These are phyloP conservation scores for Prunus yedoensis DNA, from an alignment of 331 rosid species.

Conservation along the genomic window DNA sequence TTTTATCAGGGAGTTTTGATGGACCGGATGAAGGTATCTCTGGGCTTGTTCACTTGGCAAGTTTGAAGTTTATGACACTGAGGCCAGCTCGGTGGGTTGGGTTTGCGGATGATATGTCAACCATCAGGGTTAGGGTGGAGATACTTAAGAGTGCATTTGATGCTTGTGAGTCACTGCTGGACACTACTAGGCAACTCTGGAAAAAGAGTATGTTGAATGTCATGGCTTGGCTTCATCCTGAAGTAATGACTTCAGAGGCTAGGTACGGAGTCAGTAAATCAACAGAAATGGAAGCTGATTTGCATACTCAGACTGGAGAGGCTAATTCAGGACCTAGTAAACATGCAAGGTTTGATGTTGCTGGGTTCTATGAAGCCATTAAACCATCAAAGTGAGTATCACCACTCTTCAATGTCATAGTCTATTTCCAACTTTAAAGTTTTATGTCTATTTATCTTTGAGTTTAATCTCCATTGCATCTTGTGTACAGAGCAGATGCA, in stretches of 20 bases:
- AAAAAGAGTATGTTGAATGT: constrained; percentile 84
- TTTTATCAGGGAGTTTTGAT: constrained; percentile 77
- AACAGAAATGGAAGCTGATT: constrained; percentile 50
- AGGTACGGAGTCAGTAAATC: constrained; percentile 54
- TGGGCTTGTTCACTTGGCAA: constrained; percentile 76
- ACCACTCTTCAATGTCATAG: constrained; percentile 10
- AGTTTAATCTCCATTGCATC: constrained; percentile 17
- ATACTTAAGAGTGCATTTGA: constrained; percentile 58
- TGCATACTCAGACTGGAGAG: constrained; percentile 34
- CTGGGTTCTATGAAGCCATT: constrained; percentile 89
- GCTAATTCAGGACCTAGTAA: constrained; percentile 27
- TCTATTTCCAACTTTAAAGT: constrained; percentile 18
- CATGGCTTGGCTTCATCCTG: constrained; percentile 93
- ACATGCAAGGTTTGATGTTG: constrained; percentile 60
- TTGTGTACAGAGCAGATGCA: constrained; percentile 59
- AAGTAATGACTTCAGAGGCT: constrained; percentile 70
- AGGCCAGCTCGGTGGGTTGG: constrained; percentile 57
- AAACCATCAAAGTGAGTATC: constrained; percentile 85
- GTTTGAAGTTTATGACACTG: constrained; percentile 69
- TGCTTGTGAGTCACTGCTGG: constrained; percentile 84
- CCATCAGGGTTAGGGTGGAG: constrained; percentile 78
- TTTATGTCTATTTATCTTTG: constrained; percentile 5
- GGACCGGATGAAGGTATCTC: constrained; percentile 85
- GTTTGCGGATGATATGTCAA: constrained; percentile 39
- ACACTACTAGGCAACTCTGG: constrained; percentile 70